These are phyloP conservation scores for Pelargonium nanum DNA, from an alignment of 345 rosid genomes.

Conservation along the genomic window DNA sequence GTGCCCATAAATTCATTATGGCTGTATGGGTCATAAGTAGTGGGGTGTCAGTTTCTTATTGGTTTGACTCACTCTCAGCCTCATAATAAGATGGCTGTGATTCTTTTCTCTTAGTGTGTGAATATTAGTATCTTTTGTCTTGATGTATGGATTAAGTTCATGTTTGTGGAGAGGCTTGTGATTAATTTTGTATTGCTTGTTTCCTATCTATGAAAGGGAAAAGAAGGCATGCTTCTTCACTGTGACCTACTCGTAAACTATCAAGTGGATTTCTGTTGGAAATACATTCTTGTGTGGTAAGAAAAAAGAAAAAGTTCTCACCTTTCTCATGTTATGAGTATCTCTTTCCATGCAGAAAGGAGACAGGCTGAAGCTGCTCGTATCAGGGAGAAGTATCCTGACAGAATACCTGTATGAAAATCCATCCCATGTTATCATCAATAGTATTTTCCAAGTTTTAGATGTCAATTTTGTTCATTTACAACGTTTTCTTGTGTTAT, in stretches of 20 bases:
- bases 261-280: neutral
- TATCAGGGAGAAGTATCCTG: conserved; percentile 66
- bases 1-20: too few relatives aligned
- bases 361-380: conserved; percentile 61
- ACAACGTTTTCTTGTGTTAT: neutral
- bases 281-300: conserved; percentile 2
- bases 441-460: neutral
- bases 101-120: too few relatives aligned
- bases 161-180: neutral
- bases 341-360: conserved; percentile 32
- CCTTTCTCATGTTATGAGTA: neutral
- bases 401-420: conserved; percentile 52
- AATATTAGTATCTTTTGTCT: too few relatives aligned
- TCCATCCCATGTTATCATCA: neutral
- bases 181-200: neutral
- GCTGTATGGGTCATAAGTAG: too few relatives aligned
- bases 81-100: too few relatives aligned
- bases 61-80: too few relatives aligned
- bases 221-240: neutral
- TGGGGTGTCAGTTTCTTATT: too few relatives aligned
- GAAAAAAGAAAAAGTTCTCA: neutral
- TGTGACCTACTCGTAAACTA: neutral
- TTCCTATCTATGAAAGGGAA: neutral
- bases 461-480: neutral
- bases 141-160: too few relatives aligned